Conservation (phyloP, 2,329 filamentous ascomycete genomes). For the Phaeophleospora eucalypticola region DNA sequence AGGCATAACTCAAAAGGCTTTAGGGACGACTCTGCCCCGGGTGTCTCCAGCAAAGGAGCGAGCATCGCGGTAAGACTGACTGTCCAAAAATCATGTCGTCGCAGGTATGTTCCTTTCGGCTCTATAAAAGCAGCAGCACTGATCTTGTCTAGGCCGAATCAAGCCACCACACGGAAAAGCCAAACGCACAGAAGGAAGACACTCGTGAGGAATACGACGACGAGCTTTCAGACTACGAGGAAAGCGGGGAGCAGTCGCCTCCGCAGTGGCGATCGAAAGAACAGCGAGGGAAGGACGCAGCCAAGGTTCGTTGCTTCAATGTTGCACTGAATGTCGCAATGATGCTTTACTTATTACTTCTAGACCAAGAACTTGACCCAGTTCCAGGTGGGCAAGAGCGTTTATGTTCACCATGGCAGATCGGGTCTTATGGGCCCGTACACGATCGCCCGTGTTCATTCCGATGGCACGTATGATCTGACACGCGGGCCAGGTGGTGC, state of each 20-base stretch:
- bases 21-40: no score
- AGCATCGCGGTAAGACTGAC: no score
- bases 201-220: background rate
- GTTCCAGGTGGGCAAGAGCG: background rate
- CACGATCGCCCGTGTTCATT: background rate
- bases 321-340: no score
- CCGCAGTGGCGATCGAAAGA: background rate
- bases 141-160: no score
- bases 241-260: background rate
- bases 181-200: no score
- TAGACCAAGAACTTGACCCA: background rate
- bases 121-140: no score
- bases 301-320: background rate
- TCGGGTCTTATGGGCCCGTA: background rate
- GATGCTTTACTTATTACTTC: background rate
- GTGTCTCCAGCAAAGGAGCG: no score
- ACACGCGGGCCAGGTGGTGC: background rate
- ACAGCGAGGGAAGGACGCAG: background rate
- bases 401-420: background rate
- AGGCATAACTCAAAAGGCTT: no score
- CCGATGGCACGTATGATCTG: background rate
- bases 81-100: background rate
- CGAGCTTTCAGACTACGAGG: background rate
- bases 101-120: background rate
- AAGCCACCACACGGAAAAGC: no score